phyloP scores from a whole-genome alignment of 345 rosid genomes.

The Excoecaria cochinchinensis region DNA sequence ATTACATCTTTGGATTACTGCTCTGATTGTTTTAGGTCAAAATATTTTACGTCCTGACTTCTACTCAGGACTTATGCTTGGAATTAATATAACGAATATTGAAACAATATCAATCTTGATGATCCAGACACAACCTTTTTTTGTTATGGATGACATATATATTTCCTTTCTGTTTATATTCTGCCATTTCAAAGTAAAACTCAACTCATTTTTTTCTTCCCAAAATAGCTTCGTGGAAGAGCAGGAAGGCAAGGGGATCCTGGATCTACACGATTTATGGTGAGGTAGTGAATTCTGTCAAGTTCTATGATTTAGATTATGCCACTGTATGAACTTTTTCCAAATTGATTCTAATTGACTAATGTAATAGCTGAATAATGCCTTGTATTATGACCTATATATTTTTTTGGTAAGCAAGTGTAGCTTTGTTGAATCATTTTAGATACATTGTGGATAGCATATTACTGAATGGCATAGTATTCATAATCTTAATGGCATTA shows the following conservation, averaged over 20 bases:
- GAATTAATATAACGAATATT: neutral
- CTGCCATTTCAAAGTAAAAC: conserved; percentile 5
- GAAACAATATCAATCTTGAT: neutral
- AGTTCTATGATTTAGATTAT: neutral
- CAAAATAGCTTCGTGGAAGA: conserved; percentile 86
- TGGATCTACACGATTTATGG: conserved; percentile 95
- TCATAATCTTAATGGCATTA: no score
- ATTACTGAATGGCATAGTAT: no score
- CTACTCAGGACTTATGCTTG: neutral
- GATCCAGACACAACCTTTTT: neutral
- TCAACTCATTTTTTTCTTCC: conserved; percentile 7
- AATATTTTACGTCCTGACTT: neutral
- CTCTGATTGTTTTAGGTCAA: conserved; percentile 3
- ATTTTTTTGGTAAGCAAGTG: neutral
- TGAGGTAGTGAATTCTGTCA: conserved; percentile 50
- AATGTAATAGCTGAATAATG: neutral
- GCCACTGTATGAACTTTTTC: neutral
- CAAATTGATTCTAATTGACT: neutral
- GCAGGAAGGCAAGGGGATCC: conserved; percentile 99
- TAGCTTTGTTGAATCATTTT: neutral
- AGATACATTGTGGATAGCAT: no score
- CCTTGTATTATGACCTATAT: neutral
- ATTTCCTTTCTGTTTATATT: conserved; percentile 1
- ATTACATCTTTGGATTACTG: neutral
- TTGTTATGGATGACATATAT: conserved; percentile 2